Conservation (phyloP, 495 filamentous ascomycete species). For the Aspergillus olivimuriae region DNA sequence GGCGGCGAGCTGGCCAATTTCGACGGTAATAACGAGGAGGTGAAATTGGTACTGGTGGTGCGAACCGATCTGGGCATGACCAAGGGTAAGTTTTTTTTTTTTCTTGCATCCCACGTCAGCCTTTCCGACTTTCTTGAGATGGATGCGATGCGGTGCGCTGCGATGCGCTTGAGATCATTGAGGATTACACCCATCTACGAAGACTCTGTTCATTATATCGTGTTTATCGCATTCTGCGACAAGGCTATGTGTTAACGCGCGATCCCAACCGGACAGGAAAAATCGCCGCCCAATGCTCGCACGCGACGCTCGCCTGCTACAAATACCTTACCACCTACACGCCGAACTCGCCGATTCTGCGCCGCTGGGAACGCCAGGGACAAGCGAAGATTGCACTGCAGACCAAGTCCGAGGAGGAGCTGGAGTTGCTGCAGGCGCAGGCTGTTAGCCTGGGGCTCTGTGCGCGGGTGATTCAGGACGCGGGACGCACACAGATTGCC, state of each 20-base stretch:
- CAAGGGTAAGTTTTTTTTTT: slow-evolving; percentile 57
- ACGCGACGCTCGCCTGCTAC: slow-evolving; percentile 96
- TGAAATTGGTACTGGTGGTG: slow-evolving; percentile 90
- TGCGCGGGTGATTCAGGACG: slow-evolving; percentile 84
- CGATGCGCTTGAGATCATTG: neutral
- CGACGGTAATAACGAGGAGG: slow-evolving; percentile 62
- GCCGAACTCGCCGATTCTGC: slow-evolving; percentile 57
- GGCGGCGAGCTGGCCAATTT: slow-evolving; percentile 39
- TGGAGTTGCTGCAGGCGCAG: slow-evolving; percentile 67
- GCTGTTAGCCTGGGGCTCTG: slow-evolving; percentile 80
- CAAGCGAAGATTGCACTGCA: slow-evolving; percentile 93
- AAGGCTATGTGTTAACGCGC: neutral
- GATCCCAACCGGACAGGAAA: slow-evolving; percentile 77
- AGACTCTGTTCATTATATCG: too few relatives aligned
- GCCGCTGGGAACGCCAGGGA: slow-evolving; percentile 74
- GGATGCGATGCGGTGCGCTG: neutral
- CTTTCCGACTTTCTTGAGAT: too few relatives aligned
- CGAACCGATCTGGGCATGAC: slow-evolving; percentile 93
- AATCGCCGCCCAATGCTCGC: slow-evolving; percentile 93
- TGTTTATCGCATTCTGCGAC: too few relatives aligned
- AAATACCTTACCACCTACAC: slow-evolving; percentile 63
- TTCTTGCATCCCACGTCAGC: too few relatives aligned
- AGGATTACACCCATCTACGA: too few relatives aligned
- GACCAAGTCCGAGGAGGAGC: slow-evolving; percentile 72
- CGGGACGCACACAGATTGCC: slow-evolving; percentile 97